Base-by-base conservation (phyloP, 2,329 filamentous ascomycete genomes). In the Cryoendolithus antarcticus region DNA sequence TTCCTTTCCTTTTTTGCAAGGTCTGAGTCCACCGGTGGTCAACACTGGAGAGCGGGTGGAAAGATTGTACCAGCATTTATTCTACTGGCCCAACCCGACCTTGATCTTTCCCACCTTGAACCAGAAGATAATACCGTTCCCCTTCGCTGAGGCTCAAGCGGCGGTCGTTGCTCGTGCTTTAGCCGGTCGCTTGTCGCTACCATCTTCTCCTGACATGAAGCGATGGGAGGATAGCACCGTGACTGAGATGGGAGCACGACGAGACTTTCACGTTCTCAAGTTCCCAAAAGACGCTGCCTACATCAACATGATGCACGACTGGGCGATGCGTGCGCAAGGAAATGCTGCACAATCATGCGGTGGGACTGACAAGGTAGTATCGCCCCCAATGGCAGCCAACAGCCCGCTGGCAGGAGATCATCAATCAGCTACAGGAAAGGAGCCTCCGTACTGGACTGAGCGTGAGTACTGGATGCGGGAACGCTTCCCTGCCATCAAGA, bases 101-200 rank as follows among this genome's bases (percentile, higher is more conserved):
- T 66, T 96, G 1, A 80, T 75, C 1, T 88, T 95, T 55, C 70
- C 82, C 0, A 76, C 74, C 0, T 66, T 95, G 30, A 79, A 82
- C 10, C 80, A 86, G 55, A 82, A 81, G 48, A 75, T 91, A n/a
- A 81, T 93, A n/a, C 89, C 89, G 0, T 93, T 93, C 56, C 80
- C 84, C 0, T 52, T 91, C 1, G 72, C 79, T 0, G 86, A 95
- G 62, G 77, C 75, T 4, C 88, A 95, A 60, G 77, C 77, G 1
- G 81, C 86, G 0, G 73, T 84, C 0, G 69, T 93, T 34, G 76
- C 86, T 2, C 75, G 84, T 1, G 72, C 88, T 0, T 93, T 84
- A 73, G 75, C 84, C 1, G 81, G 82, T 28, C 64, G 74, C 1
- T 64, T 94, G 1, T 46, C 61, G 0, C 64, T 94, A 6, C 86